Percentiles rank a stretch among this genome's conserved stretches.
These are phyloP conservation scores for Halophytophthora batemanensis DNA, from an alignment of 352 stramenopile genomes.

Conservation along the genomic window DNA sequence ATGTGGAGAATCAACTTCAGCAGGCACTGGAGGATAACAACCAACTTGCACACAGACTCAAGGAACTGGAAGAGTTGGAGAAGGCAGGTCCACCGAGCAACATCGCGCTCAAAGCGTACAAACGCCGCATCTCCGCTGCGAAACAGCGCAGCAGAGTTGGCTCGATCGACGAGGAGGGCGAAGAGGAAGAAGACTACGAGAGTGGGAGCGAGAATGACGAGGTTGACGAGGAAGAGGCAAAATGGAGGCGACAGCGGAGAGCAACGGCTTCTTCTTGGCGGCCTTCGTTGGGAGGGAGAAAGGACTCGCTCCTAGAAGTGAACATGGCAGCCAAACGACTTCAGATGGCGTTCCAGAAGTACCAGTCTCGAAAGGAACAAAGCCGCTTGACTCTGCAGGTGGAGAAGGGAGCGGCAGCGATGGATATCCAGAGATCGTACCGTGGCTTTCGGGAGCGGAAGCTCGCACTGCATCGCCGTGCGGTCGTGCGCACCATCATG, in stretches of 20 bases:
- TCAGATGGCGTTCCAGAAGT: constrained; percentile 61
- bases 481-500: constrained; percentile 48
- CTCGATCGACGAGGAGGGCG: not conserved
- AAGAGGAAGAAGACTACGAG: constrained; percentile 11
- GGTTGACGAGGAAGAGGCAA: constrained; percentile 31
- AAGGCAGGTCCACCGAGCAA: constrained; percentile 9
- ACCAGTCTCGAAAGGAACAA: constrained; percentile 51
- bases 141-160: constrained; percentile 1
- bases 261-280: constrained; percentile 9
- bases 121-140: not conserved
- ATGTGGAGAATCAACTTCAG: constrained; percentile 12
- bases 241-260: constrained; percentile 36
- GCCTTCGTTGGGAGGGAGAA: constrained; percentile 13
- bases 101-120: constrained; percentile 11
- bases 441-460: constrained; percentile 54
- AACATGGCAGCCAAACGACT: constrained; percentile 46
- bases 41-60: constrained; percentile 14
- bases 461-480: constrained; percentile 46
- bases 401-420: constrained; percentile 49
- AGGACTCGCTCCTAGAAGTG: constrained; percentile 41
- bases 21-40: constrained; percentile 16
- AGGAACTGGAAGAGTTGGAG: constrained; percentile 16
- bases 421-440: constrained; percentile 68
- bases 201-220: constrained; percentile 10
- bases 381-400: constrained; percentile 35